Conservation (phyloP, 257 asterid genomes). For the Ligustrum vulgare region DNA sequence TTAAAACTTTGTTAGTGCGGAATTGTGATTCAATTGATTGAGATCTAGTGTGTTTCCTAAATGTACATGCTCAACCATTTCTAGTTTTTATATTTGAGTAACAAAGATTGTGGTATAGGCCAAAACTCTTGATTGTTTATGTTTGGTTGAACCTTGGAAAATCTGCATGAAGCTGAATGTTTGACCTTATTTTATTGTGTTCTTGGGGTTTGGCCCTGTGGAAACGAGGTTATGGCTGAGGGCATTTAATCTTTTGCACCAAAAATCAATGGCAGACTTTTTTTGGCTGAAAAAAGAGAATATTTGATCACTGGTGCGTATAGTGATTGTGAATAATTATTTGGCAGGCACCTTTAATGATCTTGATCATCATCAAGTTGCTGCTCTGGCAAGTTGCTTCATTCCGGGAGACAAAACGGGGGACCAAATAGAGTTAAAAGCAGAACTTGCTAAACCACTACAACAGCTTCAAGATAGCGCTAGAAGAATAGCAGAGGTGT, state of each 20-base stretch:
- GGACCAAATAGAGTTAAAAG: constrained; percentile 76
- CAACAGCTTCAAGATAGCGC: constrained; percentile 98
- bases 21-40: neutral
- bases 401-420: constrained; percentile 82
- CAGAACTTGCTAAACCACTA: constrained; percentile 87
- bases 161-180: neutral
- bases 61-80: neutral
- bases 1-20: constrained; percentile 2
- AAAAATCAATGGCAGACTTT: neutral
- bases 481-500: constrained; percentile 90
- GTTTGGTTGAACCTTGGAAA: neutral
- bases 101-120: neutral
- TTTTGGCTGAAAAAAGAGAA: constrained; percentile 9
- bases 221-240: neutral
- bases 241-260: neutral
- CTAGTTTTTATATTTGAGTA: neutral
- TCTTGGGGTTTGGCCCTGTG: constrained; percentile 3
- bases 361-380: constrained; percentile 93
- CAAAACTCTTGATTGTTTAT: neutral
- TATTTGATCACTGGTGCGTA: constrained; percentile 19
- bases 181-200: neutral
- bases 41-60: neutral
- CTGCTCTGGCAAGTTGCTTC: constrained; percentile 94
- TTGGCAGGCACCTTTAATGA: constrained; percentile 85
- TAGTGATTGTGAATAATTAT: constrained; percentile 3